phyloP scores from a whole-genome alignment of 1,284 basidiomycete genomes.

The Microbotryum silenes-acaulis region DNA sequence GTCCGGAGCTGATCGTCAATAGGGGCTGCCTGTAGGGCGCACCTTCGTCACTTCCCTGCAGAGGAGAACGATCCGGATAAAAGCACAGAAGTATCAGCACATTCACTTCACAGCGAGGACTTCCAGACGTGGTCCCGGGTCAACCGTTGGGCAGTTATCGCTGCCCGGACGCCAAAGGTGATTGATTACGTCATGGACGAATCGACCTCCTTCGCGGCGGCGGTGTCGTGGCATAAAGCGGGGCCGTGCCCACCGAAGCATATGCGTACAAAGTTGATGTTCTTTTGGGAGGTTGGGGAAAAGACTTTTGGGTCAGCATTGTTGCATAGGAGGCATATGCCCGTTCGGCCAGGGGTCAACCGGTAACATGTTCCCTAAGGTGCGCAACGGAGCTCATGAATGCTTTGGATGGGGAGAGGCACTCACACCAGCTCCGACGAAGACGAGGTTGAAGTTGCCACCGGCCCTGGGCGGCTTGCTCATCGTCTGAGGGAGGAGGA shows the following conservation, averaged over 20 bases:
- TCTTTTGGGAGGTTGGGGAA: conserved; percentile 1
- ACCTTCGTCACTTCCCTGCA: conserved; percentile 19
- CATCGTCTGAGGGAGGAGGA: not conserved
- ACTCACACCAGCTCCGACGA: conserved; percentile 69
- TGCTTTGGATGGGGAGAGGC: no score
- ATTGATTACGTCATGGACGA: not conserved
- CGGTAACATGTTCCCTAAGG: not conserved
- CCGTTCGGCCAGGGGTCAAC: not conserved
- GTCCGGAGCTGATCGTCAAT: not conserved
- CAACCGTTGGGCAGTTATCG: conserved; percentile 51
- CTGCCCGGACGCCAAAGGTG: not conserved
- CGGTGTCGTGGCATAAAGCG: not conserved
- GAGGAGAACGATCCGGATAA: no score
- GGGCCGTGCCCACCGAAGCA: not conserved
- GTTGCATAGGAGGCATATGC: not conserved
- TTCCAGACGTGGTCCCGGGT: conserved; percentile 54
- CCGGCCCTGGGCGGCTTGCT: conserved; percentile 15
- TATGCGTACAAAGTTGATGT: conserved; percentile 34
- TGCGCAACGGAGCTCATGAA: no score
- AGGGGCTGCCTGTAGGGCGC: not conserved
- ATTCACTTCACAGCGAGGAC: not conserved
- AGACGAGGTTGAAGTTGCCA: conserved; percentile 59
- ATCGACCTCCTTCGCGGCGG: not conserved
- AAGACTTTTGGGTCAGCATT: not conserved
- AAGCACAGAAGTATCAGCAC: no score